Evolutionary conservation across 78 protist genomes (phyloP).

Genomic region (Dictyostelium brefeldianum): DNA sequence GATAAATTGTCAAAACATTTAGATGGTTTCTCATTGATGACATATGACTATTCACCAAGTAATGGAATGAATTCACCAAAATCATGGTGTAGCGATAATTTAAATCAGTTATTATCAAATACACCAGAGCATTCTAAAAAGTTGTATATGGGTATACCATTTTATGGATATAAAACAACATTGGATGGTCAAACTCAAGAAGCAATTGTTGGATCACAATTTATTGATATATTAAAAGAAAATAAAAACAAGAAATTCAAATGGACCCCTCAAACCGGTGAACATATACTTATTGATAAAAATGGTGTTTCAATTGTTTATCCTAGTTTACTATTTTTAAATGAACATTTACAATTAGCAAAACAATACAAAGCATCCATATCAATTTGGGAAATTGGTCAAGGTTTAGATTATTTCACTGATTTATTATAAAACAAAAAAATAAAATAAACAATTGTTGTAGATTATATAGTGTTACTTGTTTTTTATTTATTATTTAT

Average conservation of each 20-base stretch:
- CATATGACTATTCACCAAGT: conserved; percentile 62
- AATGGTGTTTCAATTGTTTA: not conserved
- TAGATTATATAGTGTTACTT: not conserved
- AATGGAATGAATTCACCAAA: conserved; percentile 15
- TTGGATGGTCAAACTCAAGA: not conserved
- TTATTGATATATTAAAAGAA: not conserved
- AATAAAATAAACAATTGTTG: not conserved
- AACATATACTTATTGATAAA: conserved; percentile 17
- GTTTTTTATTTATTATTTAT: not conserved
- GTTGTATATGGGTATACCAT: conserved; percentile 43
- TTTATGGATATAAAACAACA: conserved; percentile 53
- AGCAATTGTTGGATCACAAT: conserved; percentile 21
- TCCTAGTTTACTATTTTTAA: conserved; percentile 46
- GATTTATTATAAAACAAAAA: conserved; percentile 34
- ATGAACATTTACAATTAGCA: conserved; percentile 37
- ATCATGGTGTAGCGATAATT: conserved; percentile 9
- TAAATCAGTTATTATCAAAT: not conserved
- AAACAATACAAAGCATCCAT: conserved; percentile 25
- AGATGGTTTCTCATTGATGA: conserved; percentile 72
- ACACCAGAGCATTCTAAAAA: not conserved
- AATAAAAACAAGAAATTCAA: conserved; percentile 15
- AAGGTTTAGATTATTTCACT: conserved; percentile 41
- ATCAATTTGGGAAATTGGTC: conserved; percentile 78
- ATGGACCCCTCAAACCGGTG: not conserved
- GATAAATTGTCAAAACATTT: not conserved